Evolutionary conservation across 352 stramenopile genomes (phyloP).

Genomic region (Phytophthora crassamura): DNA sequence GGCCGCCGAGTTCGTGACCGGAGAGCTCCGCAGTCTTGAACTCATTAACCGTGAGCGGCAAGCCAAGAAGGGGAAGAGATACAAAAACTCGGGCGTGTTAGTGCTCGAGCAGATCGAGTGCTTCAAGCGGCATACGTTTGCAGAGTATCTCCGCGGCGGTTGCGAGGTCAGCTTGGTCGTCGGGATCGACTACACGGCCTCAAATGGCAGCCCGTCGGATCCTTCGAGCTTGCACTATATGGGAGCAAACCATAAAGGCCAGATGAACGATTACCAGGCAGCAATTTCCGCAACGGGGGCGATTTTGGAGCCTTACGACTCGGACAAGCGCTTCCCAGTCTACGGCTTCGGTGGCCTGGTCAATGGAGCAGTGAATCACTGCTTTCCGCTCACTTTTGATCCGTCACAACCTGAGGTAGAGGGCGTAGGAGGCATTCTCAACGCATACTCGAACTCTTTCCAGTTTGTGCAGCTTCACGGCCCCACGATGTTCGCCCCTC

Average conservation of each 20-base stretch:
- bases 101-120: conserved; percentile 61
- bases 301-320: conserved; percentile 82
- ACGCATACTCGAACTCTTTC: conserved; percentile 70
- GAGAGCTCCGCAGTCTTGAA: conserved; percentile 54
- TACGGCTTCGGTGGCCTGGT: conserved; percentile 83
- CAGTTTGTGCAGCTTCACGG: conserved; percentile 73
- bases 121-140: conserved; percentile 77
- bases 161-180: conserved; percentile 82
- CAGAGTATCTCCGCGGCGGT: conserved; percentile 71
- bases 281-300: conserved; percentile 71
- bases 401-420: conserved; percentile 67
- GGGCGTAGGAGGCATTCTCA: conserved; percentile 64
- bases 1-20: conserved; percentile 61
- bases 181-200: conserved; percentile 87
- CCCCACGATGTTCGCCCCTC: conserved; percentile 81
- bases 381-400: conserved; percentile 77
- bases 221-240: conserved; percentile 69
- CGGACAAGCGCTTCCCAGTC: conserved; percentile 75
- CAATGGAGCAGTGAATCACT: conserved; percentile 71
- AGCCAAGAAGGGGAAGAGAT: conserved; percentile 72
- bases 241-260: conserved; percentile 54
- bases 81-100: conserved; percentile 78
- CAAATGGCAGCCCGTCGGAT: conserved; percentile 56
- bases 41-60: conserved; percentile 77
- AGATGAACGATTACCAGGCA: conserved; percentile 83